These are phyloP conservation scores for Diaporthe longicolla DNA, from an alignment of 2,329 filamentous ascomycete species.

Conservation along the genomic window DNA sequence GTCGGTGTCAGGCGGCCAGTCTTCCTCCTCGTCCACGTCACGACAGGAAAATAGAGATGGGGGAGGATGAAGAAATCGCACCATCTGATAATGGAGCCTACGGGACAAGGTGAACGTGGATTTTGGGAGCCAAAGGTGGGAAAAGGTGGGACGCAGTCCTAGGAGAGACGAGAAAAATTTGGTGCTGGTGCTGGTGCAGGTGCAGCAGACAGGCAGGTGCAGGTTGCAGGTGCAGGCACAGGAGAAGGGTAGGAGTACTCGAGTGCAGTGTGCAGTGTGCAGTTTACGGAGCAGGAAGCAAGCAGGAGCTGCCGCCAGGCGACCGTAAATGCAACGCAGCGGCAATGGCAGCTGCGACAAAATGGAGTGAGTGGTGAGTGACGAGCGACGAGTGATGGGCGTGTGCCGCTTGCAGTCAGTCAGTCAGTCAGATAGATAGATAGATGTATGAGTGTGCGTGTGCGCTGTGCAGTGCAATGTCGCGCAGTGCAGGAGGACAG, in stretches of 20 bases:
- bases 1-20: conserved; percentile 40
- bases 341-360: not conserved
- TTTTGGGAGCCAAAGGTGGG: conserved; percentile 31
- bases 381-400: not conserved
- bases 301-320: not conserved
- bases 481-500: conserved; percentile 1
- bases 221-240: not conserved
- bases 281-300: not conserved
- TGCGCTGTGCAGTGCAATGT: not conserved
- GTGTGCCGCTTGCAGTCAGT: conserved; percentile 20
- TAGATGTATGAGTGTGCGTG: not conserved
- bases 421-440: no score
- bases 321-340: conserved; percentile 1
- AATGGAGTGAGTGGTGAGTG: not conserved
- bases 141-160: conserved; percentile 37
- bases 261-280: no score
- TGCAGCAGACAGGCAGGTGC: not conserved
- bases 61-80: conserved; percentile 39
- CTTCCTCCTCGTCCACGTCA: conserved; percentile 42
- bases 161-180: conserved; percentile 38
- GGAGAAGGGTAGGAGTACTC: not conserved
- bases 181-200: conserved; percentile 13
- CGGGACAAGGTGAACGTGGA: conserved; percentile 35
- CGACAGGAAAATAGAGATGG: conserved; percentile 42
- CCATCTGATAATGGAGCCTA: conserved; percentile 43